Percentiles rank a stretch among this genome's conserved stretches.
phyloP scores from a whole-genome alignment of 2,329 filamentous ascomycete species.

The Xylariaceae sp. region DNA sequence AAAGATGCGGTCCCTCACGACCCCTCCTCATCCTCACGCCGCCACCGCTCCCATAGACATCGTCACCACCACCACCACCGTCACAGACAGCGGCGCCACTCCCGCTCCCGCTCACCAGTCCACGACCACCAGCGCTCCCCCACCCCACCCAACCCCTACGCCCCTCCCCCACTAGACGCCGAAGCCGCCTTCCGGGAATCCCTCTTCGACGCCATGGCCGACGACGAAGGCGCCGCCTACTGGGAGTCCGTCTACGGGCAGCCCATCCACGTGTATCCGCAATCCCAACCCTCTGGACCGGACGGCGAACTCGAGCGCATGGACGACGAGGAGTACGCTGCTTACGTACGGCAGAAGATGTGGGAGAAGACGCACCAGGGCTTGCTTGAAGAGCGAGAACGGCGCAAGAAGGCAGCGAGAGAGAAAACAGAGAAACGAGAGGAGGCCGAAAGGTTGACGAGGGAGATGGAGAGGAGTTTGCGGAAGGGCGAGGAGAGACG shows the following conservation, averaged over 20 bases:
- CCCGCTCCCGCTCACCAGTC: no score
- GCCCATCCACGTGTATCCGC: slow-evolving; percentile 77
- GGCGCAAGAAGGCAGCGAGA: slow-evolving; percentile 53
- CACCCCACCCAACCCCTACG: slow-evolving; percentile 45
- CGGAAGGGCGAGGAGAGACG: slow-evolving; percentile 62
- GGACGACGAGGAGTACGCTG: slow-evolving; percentile 88
- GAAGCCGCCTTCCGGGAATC: slow-evolving; percentile 85
- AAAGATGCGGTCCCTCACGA: slow-evolving; percentile 5
- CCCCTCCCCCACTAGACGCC: slow-evolving; percentile 52
- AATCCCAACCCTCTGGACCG: slow-evolving; percentile 43
- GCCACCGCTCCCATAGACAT: slow-evolving; percentile 13
- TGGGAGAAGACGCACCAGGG: slow-evolving; percentile 93
- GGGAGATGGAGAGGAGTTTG: slow-evolving; percentile 67
- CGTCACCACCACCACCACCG: slow-evolving; percentile 30
- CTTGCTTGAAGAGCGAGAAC: slow-evolving; percentile 69
- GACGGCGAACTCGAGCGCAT: slow-evolving; percentile 69
- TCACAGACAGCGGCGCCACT: slow-evolving; percentile 22
- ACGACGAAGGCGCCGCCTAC: slow-evolving; percentile 92
- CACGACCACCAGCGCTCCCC: slow-evolving; percentile 36
- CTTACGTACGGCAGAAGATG: slow-evolving; percentile 83
- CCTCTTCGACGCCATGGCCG: slow-evolving; percentile 92
- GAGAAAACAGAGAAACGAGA: slow-evolving; percentile 36
- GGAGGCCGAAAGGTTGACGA: slow-evolving; percentile 46
- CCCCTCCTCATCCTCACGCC: slow-evolving; percentile 13
- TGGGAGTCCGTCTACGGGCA: slow-evolving; percentile 98